Evolutionary conservation across 768 basidiomycete genomes (phyloP).

Genomic region (Leucogyrophana mollusca): DNA sequence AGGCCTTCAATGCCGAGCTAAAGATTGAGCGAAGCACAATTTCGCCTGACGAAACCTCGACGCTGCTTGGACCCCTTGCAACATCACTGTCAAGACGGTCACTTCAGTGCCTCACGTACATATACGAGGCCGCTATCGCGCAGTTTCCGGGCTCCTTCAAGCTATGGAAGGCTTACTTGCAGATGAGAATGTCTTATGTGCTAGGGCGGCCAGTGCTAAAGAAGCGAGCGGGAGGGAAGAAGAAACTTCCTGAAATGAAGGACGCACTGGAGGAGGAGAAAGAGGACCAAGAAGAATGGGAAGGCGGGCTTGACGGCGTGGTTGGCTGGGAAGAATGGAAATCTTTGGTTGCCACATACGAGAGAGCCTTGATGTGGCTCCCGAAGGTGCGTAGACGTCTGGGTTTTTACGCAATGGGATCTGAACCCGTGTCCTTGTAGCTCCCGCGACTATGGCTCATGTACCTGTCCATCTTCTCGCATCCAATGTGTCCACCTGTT

Average conservation of each 20-base stretch:
- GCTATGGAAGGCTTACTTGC: conserved; percentile 92
- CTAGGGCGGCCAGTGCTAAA: conserved; percentile 71
- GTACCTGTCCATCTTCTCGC: conserved; percentile 87
- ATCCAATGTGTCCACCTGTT: conserved; percentile 82
- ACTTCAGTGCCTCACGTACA: conserved; percentile 81
- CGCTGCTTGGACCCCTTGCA: conserved; percentile 78
- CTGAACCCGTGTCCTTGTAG: conserved; percentile 36
- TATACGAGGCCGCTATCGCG: conserved; percentile 90
- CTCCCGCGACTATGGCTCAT: conserved; percentile 93
- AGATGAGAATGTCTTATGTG: conserved; percentile 81
- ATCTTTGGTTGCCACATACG: conserved; percentile 80
- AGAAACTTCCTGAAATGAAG: conserved; percentile 89
- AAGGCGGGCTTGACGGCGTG: conserved; percentile 79
- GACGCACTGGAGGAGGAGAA: conserved; percentile 85
- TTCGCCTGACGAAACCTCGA: conserved; percentile 47
- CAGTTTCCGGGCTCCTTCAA: conserved; percentile 92
- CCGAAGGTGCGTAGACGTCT: conserved; percentile 62
- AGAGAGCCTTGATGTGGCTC: conserved; percentile 92
- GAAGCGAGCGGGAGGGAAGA: conserved; percentile 82
- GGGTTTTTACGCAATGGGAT: too few relatives aligned
- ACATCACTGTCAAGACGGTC: conserved; percentile 69
- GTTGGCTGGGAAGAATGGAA: conserved; percentile 99
- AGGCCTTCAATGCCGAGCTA: conserved; percentile 54
- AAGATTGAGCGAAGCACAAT: conserved; percentile 51
- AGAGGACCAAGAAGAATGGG: conserved; percentile 82